Evolutionary conservation across 805 yeast genomes (phyloP), one percentile per base, ranked within the genome.

Genomic region (Alloascoidea africana): DNA sequence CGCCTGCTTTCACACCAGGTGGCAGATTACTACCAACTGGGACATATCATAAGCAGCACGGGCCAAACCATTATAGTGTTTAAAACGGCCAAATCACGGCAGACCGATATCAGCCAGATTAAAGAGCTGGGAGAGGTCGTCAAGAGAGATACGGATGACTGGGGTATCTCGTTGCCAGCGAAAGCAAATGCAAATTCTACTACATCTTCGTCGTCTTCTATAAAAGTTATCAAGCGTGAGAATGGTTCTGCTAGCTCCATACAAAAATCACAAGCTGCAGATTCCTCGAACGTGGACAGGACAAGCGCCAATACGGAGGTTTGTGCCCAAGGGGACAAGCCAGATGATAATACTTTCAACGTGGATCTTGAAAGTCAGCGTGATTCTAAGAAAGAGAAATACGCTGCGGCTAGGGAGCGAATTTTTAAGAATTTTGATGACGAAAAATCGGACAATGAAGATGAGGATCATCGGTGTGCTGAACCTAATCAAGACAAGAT

Each of bases 1-100:
- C 58, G 89, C 45, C 58, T 81, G 35, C 55, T 81, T 38, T 66
- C 79, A 0, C 87, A 81, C 53, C 80, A 77, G 44, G 57, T 78
- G 27, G 82, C 86, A 3, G 78, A 73, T 30, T 77, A 76, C 50
- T 76, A 77, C 48, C 58, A 63, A 16, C 52, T 79, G 39, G 74
- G 73, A 33, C 87, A 80, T 48, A 65, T 64, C 5, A 56, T 71
- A 8, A 69, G 65, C 45, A 45, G 49, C 18, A 74, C 67, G 41
- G 74, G 73, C 5, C 58, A 59, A 37, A 65, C 73, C 16, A 59
- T 65, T 16, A 51, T 63, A 4, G 58, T 65, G 5, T 65, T 50
- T 53, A 65, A 65, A 44, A 56, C 40, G 15, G 35, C 42, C 2
- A 40, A 30, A 11, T 13, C 27, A 23, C 18, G 18, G 19, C 14